Evolutionary conservation across 2,329 filamentous ascomycete genomes (phyloP).

Genomic region (Grosmannia huntii): DNA sequence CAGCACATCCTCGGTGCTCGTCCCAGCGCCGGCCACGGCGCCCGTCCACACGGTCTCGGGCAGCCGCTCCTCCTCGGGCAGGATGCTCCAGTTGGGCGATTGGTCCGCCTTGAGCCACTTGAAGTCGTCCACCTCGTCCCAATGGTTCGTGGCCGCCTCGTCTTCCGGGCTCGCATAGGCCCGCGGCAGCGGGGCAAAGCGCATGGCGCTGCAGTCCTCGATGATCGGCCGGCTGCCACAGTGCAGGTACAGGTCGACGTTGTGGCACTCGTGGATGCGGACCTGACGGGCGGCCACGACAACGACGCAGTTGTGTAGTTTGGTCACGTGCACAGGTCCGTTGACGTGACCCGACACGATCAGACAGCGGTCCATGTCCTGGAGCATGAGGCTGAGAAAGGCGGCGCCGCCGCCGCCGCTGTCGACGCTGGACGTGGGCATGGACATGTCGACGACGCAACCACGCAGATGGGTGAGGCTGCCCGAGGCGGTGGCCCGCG

Average conservation of each 20-base stretch:
- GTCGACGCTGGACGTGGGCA: slow-evolving; percentile 35
- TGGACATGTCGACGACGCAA: slow-evolving; percentile 72
- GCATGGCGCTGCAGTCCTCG: slow-evolving; percentile 68
- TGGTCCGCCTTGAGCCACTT: slow-evolving; percentile 83
- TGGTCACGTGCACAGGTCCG: slow-evolving; percentile 75
- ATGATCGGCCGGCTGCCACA: slow-evolving; percentile 83
- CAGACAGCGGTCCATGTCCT: slow-evolving; percentile 55
- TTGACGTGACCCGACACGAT: slow-evolving; percentile 66
- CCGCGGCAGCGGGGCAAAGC: slow-evolving; percentile 64
- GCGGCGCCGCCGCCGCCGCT: slow-evolving; percentile 30
- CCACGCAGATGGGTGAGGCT: slow-evolving; percentile 54
- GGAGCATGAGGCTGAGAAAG: slow-evolving; percentile 58
- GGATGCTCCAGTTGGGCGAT: slow-evolving; percentile 76
- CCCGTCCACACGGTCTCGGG: slow-evolving; percentile 54
- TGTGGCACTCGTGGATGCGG: slow-evolving; percentile 74
- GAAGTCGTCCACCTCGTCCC: slow-evolving; percentile 91
- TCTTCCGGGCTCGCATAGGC: slow-evolving; percentile 32
- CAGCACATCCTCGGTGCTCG: slow-evolving; percentile 54
- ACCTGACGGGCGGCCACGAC: slow-evolving; percentile 78
- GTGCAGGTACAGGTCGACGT: slow-evolving; percentile 73
- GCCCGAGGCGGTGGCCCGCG: slow-evolving; percentile 59
- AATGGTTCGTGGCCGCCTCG: slow-evolving; percentile 47
- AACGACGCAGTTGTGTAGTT: slow-evolving; percentile 57
- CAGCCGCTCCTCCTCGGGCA: slow-evolving; percentile 49
- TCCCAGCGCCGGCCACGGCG: slow-evolving; percentile 49